Conservation (phyloP, 1,139 yeast species). For the Suhomyces wounanorum region DNA sequence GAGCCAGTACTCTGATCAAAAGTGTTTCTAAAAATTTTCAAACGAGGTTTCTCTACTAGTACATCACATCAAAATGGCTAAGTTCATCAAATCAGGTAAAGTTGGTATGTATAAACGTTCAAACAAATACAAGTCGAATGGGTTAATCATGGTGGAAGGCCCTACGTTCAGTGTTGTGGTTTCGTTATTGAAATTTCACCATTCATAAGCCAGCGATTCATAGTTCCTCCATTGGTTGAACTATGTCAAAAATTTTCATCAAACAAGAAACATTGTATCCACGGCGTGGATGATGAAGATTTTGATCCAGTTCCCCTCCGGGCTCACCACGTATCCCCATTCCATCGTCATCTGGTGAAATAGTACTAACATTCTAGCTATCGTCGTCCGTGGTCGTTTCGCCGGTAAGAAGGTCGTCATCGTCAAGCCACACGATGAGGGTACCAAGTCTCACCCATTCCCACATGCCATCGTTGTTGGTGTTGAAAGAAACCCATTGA, state of each 20-base stretch:
- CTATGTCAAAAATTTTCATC: neutral
- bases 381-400: slow-evolving; percentile 99
- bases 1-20: slow-evolving; percentile 13
- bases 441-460: slow-evolving; percentile 98
- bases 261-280: neutral
- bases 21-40: slow-evolving; percentile 19
- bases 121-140: neutral
- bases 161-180: neutral
- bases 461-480: slow-evolving; percentile 99
- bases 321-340: no score
- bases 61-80: slow-evolving; percentile 65
- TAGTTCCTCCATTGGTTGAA: neutral
- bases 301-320: no score
- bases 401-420: slow-evolving; percentile 99
- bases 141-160: neutral
- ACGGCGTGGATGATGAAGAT: neutral
- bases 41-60: slow-evolving; percentile 16
- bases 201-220: neutral
- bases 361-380: slow-evolving; percentile 64
- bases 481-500: slow-evolving; percentile 97
- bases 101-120: slow-evolving; percentile 76
- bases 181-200: neutral
- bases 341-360: neutral
- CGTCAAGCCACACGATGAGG: slow-evolving; percentile 98
- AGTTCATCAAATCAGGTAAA: slow-evolving; percentile 99